Percentiles rank a stretch among this genome's conserved stretches.
Evolutionary conservation across 345 rosid genomes (phyloP).

Genomic region (Excoecaria cochinchinensis): DNA sequence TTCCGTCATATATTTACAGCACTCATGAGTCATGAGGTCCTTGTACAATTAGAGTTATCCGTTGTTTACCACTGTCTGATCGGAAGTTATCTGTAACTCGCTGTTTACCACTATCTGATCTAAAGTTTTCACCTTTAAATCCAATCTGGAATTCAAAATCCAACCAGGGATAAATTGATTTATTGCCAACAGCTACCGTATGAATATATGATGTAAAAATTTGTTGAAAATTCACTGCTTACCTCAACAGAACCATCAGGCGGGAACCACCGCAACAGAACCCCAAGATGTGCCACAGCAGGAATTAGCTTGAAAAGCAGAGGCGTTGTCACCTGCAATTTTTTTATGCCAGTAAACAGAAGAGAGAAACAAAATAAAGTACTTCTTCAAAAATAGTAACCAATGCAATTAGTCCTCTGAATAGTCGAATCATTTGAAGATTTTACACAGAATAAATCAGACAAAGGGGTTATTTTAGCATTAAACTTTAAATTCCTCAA

Average conservation of each 20-base stretch:
- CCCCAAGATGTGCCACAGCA: conserved; percentile 85
- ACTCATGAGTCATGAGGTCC: conserved; percentile 24
- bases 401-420: not conserved
- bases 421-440: not conserved
- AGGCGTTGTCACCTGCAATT: conserved; percentile 83
- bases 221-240: conserved; percentile 18
- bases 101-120: conserved; percentile 34
- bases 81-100: conserved; percentile 48
- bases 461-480: not conserved
- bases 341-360: conserved; percentile 6
- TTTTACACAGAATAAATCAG: not conserved
- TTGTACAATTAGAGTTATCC: conserved; percentile 23
- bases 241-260: conserved; percentile 78
- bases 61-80: conserved; percentile 29
- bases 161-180: conserved; percentile 22
- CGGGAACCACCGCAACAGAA: conserved; percentile 84
- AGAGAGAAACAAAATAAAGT: not conserved
- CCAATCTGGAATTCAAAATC: conserved; percentile 65
- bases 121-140: conserved; percentile 81
- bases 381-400: not conserved
- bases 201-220: not conserved
- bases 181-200: too few relatives aligned
- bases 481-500: not conserved
- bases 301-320: conserved; percentile 96
- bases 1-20: not conserved